Conservation (phyloP, 495 filamentous ascomycete species). For the Penicillium desertorum region DNA sequence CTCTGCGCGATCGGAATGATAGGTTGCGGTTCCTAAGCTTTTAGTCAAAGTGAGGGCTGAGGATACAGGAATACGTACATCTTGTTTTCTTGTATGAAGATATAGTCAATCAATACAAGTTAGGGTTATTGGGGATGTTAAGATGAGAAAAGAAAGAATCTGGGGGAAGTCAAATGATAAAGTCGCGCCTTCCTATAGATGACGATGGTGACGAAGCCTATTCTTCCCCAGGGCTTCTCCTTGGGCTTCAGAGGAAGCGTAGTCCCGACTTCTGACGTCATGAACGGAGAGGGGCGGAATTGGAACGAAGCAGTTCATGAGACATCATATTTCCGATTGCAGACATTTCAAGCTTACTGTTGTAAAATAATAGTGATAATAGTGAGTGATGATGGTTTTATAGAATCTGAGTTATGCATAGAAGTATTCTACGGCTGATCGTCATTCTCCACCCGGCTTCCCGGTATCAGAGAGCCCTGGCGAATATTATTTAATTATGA, state of each 20-base stretch:
- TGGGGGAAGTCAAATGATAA: neutral
- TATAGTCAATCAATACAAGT: constrained; percentile 2
- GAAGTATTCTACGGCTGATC: constrained; percentile 5
- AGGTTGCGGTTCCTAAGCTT: constrained; percentile 57
- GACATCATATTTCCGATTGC: constrained; percentile 4
- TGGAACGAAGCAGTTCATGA: constrained; percentile 1
- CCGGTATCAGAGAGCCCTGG: neutral
- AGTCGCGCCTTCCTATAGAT: constrained; percentile 26
- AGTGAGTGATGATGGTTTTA: constrained; percentile 1
- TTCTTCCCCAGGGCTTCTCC: constrained; percentile 4
- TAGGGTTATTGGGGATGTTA: neutral
- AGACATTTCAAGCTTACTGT: neutral
- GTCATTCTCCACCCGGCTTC: constrained; percentile 8
- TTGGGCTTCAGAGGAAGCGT: constrained; percentile 16
- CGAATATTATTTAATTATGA: neutral
- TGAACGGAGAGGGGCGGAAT: constrained; percentile 29
- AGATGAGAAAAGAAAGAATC: neutral
- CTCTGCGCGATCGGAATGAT: constrained; percentile 58
- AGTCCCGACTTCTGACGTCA: constrained; percentile 30
- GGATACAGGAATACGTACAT: constrained; percentile 1
- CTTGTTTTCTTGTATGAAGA: constrained; percentile 3
- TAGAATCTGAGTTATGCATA: neutral
- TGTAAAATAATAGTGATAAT: neutral
- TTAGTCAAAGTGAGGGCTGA: constrained; percentile 5
- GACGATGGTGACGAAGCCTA: constrained; percentile 29